Evolutionary conservation across 2,329 filamentous ascomycete species (phyloP), one percentile per base, ranked within the genome.

Genomic region (Aphanocladium album): DNA sequence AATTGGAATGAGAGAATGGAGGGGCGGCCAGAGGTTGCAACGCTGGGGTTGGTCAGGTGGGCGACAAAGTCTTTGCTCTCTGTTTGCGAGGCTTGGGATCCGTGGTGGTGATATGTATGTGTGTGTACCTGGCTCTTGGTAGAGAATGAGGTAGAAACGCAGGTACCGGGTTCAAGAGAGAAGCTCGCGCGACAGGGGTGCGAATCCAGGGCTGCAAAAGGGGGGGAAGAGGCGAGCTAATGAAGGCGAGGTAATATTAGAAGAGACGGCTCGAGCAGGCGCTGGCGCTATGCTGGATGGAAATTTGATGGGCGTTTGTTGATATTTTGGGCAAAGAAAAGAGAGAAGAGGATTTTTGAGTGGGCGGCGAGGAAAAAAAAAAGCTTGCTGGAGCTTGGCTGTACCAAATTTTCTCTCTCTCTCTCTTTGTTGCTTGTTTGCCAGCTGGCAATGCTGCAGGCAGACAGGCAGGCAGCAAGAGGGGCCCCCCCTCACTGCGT

Each of bases 371-470:
- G 9, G 17, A 50, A 27, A 35, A 23, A 47, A 46, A 8, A 21
- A 45, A 7, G 27, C 17, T 27, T 33, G 39, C 52, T 14, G 16
- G 37, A 27, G 41, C 53, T 43, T 35, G 14, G 23, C 47, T 47
- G 9, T 8, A 37, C 14, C 27, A 49, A 21, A 21, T 46, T 60
- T 53, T 46, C 35, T 27, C n/a, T 27, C 12, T 14, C 27, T 16
- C 19, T 30, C 35, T 33, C 7, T n/a, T 23, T n/a, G 19, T 46
- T 37, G 7, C 16, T 37, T 49, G 35, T 19, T 27, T 50, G 58
- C 58, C 58, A 55, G 58, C 58, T 60, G 58, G 51, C 58, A 56
- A 35, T 14, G 19, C 27, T 51, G 49, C 49, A 51, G 43, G 54
- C 54, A 41, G n/a, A 49, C 17, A 49, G 45, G 49, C 49, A 52